Evolutionary conservation across 2,329 filamentous ascomycete species (phyloP), one percentile per base, ranked within the genome.

Genomic region (Dendryphion nanum): DNA sequence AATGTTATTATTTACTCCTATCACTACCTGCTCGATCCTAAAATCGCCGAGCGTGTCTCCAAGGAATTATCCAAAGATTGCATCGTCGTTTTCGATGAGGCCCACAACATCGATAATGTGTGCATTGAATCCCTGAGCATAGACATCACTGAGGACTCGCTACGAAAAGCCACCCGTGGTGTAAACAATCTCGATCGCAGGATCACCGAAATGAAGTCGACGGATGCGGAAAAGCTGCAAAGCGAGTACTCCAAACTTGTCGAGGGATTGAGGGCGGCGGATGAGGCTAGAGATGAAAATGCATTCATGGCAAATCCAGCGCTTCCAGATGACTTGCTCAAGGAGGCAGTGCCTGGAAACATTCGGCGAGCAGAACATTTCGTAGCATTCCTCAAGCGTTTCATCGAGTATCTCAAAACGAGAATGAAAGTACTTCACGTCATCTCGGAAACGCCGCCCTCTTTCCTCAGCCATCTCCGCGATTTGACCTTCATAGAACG

Each of bases 1-100:
- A 97, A 98, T 63, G 89, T 98, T 60, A 96, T 98, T 59, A 98
- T 98, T 51, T 98, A 98, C 71, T 98, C 93, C 1, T 98, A 98
- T 61, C 93, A 98, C 67, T 98, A 98, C 60, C 79, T 98, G 3
- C 79, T 98, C 13, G 94, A 98, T 57, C 93, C 93, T 3, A 98
- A 98, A 64, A 98, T 98, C 55, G 93, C 93, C 10, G 93, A 98
- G 61, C 70, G 91, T 41, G 90, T 97, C 2, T 97, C 93, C 0
- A 89, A 86, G 64, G 93, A 98, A 58, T 79, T 98, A 8, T 96
- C 93, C 0, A 96, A 96, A 55, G 94, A 98, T 64, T 96, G 90
- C 64, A 98, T 98, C 36, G 88, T 98, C 15, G 93, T 98, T 3
- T 98, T 98, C 50, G 93, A 98, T 59, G 93, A 98, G 67, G 93